Base-by-base conservation (phyloP, 2,329 filamentous ascomycete genomes). In the Aspergillus jensenii region DNA sequence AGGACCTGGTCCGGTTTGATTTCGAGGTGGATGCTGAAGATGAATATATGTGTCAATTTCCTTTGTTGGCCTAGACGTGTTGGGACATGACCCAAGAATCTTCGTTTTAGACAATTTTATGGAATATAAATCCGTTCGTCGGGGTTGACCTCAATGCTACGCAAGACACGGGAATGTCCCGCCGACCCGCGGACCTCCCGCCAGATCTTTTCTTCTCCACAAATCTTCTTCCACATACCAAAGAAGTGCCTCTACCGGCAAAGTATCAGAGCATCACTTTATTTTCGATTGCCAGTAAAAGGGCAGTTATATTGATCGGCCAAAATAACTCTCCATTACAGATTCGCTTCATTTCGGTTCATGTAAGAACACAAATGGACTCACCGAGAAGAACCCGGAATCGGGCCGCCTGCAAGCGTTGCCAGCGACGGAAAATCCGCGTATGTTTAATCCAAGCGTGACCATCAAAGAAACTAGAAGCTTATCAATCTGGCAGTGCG, bases 1-100 rank as follows among this genome's bases (percentile, higher is more conserved):
- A 84, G 51, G 81, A 84, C 56, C 68, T 84, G 1, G 74, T 76
- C 15, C 72, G 82, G 17, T 84, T 84, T 63, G 82, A 84, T 61
- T 84, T 84, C 60, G 81, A 84, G 52, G 68, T 71, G 1, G 68
- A 71, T 27, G 54, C 51, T 6, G 65, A 55, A 54, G 78, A 82
- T 21, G 75, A 76, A 43, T 57, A 62, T 39, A 60, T 65, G 59
- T 65, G 62, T 19, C 37, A 46, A 3, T 65, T 62, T 56, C 58
- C 58, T 14, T 2, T 47, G 19, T 23, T 54, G 33, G 7, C 48
- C 7, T n/a, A 41, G 35, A 41, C 4, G 0, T 14, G 5, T n/a
- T 15, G 35, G 44, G 4, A 9, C n/a, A 17, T 31, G 8, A 9
- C n/a, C 44, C 15, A 14, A 46, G 44, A 11, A 14, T 44, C 5